A percentile compares a stretch with the other conserved stretches of the same genome.
Conservation (phyloP, 139 green algal species). For the Pleodorina starrii region DNA sequence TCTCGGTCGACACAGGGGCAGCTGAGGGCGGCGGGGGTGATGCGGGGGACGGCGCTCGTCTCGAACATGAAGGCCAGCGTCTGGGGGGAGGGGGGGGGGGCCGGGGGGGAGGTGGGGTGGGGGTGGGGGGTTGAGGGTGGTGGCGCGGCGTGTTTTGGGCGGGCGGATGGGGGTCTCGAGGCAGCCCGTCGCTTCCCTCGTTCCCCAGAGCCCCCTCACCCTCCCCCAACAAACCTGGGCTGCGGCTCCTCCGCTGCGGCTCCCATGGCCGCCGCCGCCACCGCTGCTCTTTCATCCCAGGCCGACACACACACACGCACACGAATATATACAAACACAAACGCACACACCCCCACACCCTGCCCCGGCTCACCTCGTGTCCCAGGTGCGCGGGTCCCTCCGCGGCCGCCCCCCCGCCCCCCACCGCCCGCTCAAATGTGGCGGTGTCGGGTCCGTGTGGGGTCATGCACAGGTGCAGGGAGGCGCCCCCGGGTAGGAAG, state of each 20-base stretch:
- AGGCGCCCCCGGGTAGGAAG: conserved; percentile 87
- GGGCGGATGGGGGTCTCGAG: no score
- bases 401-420: neutral
- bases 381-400: conserved; percentile 72
- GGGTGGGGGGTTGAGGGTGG: no score
- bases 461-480: conserved; percentile 92
- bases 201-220: no score
- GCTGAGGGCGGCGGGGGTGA: conserved; percentile 69
- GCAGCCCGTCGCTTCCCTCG: no score
- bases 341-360: neutral
- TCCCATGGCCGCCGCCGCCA: no score
- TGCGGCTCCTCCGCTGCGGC: no score
- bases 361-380: neutral
- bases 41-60: conserved; percentile 55
- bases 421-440: conserved; percentile 84
- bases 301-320: no score
- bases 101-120: no score
- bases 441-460: conserved; percentile 92
- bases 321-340: no score
- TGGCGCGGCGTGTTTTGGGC: no score
- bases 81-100: neutral
- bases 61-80: conserved; percentile 96
- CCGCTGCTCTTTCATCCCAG: no score
- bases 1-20: conserved; percentile 81
- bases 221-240: no score